A percentile compares a stretch with the other conserved stretches of the same genome.
These are phyloP conservation scores for Phytophthora pisi DNA, from an alignment of 352 stramenopile species.

Conservation along the genomic window DNA sequence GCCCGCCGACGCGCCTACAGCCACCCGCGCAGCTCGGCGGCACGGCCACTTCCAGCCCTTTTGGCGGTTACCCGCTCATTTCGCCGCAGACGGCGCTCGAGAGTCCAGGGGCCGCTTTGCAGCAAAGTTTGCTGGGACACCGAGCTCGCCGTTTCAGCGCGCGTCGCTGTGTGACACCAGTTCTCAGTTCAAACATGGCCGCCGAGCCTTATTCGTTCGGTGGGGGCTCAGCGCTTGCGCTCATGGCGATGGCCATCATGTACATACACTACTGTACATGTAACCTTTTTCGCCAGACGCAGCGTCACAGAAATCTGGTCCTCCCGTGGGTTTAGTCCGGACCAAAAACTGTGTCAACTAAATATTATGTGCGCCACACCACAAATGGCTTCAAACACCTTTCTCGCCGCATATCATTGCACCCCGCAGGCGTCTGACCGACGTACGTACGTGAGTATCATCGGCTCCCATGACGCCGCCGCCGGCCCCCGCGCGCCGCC, in stretches of 20 bases:
- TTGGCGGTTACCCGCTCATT: not conserved
- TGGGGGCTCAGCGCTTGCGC: not conserved
- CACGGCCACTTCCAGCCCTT: conserved; percentile 4
- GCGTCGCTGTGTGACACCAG: not conserved
- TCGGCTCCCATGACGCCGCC: conserved; percentile 15
- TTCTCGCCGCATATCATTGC: conserved; percentile 7
- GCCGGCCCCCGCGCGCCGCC: conserved; percentile 11
- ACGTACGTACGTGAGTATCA: not conserved
- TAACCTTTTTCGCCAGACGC: not conserved
- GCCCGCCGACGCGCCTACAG: too few relatives aligned
- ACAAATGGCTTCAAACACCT: not conserved
- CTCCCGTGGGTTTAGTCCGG: not conserved
- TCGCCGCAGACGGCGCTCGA: conserved; percentile 9
- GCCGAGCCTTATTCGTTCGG: not conserved
- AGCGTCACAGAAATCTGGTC: conserved; percentile 1
- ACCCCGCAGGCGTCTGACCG: not conserved
- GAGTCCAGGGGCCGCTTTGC: not conserved
- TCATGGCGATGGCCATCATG: not conserved
- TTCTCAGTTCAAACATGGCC: not conserved
- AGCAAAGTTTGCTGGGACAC: not conserved
- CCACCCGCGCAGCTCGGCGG: too few relatives aligned
- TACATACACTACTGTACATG: too few relatives aligned
- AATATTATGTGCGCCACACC: conserved; percentile 11
- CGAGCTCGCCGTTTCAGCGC: not conserved
- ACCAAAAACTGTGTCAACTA: not conserved